Conservation (phyloP, 352 stramenopile genomes). For the Thraustochytrium sp. region DNA sequence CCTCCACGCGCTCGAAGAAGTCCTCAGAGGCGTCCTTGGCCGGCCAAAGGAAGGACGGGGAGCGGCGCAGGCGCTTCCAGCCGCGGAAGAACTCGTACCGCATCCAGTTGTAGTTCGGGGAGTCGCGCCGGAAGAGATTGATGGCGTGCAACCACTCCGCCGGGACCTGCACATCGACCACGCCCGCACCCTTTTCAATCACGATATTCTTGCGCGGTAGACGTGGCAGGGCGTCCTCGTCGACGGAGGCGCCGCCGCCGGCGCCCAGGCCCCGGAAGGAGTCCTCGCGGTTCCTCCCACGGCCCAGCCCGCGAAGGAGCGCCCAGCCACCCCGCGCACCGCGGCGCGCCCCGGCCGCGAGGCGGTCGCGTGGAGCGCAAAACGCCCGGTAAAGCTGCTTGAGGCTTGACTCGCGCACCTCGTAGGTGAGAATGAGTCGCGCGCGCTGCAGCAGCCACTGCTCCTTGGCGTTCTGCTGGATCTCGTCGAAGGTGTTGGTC, state of each 20-base stretch:
- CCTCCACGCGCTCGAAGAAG: not conserved
- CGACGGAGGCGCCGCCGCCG: not conserved
- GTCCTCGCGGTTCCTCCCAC: too few relatives aligned
- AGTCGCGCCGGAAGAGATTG: not conserved
- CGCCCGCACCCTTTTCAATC: not conserved
- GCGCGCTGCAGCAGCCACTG: conserved; percentile 27
- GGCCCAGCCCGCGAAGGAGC: too few relatives aligned
- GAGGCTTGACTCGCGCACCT: not conserved
- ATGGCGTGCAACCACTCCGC: conserved; percentile 32
- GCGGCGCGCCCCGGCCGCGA: too few relatives aligned
- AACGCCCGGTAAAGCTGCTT: not conserved
- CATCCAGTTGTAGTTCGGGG: not conserved
- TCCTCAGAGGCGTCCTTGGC: not conserved
- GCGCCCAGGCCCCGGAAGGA: too few relatives aligned
- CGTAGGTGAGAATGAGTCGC: conserved; percentile 9
- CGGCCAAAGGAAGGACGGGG: conserved; percentile 34
- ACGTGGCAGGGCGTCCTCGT: not conserved
- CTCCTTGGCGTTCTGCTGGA: conserved; percentile 37
- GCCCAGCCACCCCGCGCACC: too few relatives aligned
- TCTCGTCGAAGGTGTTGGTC: conserved; percentile 42
- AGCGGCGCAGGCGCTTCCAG: conserved; percentile 23
- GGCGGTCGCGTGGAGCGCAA: too few relatives aligned
- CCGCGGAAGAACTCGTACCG: conserved; percentile 11
- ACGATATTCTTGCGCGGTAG: conserved; percentile 22
- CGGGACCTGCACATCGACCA: conserved; percentile 15